phyloP scores from a whole-genome alignment of 1,284 basidiomycete species.

The Heterobasidion parviporum region DNA sequence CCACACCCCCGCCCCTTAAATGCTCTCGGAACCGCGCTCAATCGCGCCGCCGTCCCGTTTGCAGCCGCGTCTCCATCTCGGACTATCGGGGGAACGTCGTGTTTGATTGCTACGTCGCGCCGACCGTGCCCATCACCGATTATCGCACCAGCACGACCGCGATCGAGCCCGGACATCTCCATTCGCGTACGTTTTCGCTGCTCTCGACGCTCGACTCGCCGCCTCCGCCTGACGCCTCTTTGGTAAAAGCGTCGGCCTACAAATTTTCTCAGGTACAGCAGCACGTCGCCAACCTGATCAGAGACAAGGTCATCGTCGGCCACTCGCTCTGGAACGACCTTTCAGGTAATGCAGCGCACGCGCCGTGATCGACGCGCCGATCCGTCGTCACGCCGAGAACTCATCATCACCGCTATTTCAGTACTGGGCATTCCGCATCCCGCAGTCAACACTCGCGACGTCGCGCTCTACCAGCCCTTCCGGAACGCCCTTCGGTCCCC shows the following conservation, averaged over 20 bases:
- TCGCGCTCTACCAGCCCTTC: constrained; percentile 69
- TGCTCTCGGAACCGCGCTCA: neutral
- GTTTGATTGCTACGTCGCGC: constrained; percentile 55
- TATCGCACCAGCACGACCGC: constrained; percentile 68
- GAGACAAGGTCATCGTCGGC: constrained; percentile 62
- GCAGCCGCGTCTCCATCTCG: constrained; percentile 54
- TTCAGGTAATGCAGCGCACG: constrained; percentile 39
- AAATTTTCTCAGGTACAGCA: constrained; percentile 56
- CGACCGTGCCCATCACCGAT: constrained; percentile 65
- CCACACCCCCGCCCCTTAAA: neutral
- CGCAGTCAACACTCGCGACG: constrained; percentile 73
- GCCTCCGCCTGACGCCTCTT: neutral
- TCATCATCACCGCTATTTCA: constrained; percentile 16
- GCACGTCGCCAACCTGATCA: constrained; percentile 51
- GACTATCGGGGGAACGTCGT: constrained; percentile 51
- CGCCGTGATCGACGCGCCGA: no score
- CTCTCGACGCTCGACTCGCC: neutral
- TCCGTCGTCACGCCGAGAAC: neutral
- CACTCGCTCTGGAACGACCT: constrained; percentile 74
- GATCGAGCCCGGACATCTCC: constrained; percentile 47
- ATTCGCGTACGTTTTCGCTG: constrained; percentile 12
- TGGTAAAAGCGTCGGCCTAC: constrained; percentile 33
- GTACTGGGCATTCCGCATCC: constrained; percentile 78
- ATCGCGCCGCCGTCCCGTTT: constrained; percentile 2
- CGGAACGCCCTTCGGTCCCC: constrained; percentile 48